Conservation (phyloP, 768 basidiomycete genomes). For the Auriscalpium vulgare region DNA sequence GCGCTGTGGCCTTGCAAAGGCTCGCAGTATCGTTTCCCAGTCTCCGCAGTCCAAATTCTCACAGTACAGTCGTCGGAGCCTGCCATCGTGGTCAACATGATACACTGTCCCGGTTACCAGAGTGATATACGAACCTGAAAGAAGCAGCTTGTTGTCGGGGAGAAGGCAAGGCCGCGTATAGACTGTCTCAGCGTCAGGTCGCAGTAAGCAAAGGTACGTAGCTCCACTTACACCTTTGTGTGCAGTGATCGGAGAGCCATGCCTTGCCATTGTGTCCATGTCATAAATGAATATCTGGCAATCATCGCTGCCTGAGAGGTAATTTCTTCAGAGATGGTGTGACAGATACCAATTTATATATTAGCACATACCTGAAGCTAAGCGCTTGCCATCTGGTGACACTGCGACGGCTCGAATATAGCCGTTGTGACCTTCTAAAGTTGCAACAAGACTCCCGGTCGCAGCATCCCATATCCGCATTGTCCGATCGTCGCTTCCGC, state of each 20-base stretch:
- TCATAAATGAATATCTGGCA: constrained; percentile 3
- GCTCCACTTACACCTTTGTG: constrained; percentile 1
- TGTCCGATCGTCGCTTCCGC: neutral
- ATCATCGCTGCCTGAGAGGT: constrained; percentile 1
- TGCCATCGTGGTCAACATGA: neutral
- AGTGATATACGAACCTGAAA: neutral
- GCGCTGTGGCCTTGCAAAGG: constrained; percentile 5
- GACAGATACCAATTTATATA: neutral
- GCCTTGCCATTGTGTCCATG: neutral
- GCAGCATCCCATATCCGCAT: constrained; percentile 7
- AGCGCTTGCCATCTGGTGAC: constrained; percentile 18
- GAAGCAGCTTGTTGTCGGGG: constrained; percentile 2
- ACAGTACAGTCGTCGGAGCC: constrained; percentile 2
- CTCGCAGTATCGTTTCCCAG: constrained; percentile 3
- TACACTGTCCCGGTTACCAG: neutral
- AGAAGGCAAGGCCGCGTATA: neutral
- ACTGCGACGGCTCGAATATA: constrained; percentile 15
- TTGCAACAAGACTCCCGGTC: neutral
- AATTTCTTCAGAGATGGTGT: neutral
- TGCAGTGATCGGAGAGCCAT: neutral
- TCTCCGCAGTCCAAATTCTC: constrained; percentile 7
- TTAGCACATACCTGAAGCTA: constrained; percentile 18
- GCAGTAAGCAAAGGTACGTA: too few species aligned
- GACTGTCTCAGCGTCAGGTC: neutral
- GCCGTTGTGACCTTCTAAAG: constrained; percentile 4